Base-by-base conservation (phyloP, 1,139 yeast species). In the Yamadazyma siamensis region DNA sequence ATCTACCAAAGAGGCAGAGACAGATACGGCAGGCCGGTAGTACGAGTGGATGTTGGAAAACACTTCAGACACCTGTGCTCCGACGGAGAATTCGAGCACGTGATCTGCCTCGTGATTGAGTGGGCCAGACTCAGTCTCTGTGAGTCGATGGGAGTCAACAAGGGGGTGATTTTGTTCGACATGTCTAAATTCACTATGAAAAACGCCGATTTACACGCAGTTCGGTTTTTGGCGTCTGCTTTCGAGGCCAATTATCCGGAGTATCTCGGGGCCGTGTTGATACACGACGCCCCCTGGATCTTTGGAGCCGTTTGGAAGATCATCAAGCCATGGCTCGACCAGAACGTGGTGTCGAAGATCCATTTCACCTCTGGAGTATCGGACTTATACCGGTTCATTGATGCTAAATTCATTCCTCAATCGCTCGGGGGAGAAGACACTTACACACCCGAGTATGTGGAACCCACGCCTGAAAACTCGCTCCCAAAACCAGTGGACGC, bases 211-310 rank as follows among this genome's bases (percentile, higher is more conserved):
- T 82, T 83, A 49, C 68, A 73, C 6, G 86, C 94, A 3, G 88
- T 86, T 32, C 82, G 82, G 56, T 86, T 82, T 57, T 71, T 87
- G 58, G 77, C 84, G 37, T 69, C 74, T 33, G 77, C 85, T 38
- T 84, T 87, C 51, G 95, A 87, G 59, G 87, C 87, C 1, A 88
- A 85, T 52, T 87, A 85, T 53, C 96, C 96, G 1, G 96, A 87
- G 56, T 78, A 82, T 30, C 67, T 87, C 28, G 94, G 94, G 12
- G 73, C 73, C 33, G 58, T 87, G 31, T 66, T 84, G 48, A 77
- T 87, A 40, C 94, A 87, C 59, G 82, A 82, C 44, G 95, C 95
- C 0, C 96, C 96, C 5, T 84, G 95, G 94, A 71, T 87, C 27
- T 87, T 87, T 63, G 74, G 80, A 39, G 85, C 94, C 19, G 81